Evolutionary conservation across 129 eudicot species (phyloP), one percentile per base, ranked within the genome.

Genomic region (Flaveria brownii): DNA sequence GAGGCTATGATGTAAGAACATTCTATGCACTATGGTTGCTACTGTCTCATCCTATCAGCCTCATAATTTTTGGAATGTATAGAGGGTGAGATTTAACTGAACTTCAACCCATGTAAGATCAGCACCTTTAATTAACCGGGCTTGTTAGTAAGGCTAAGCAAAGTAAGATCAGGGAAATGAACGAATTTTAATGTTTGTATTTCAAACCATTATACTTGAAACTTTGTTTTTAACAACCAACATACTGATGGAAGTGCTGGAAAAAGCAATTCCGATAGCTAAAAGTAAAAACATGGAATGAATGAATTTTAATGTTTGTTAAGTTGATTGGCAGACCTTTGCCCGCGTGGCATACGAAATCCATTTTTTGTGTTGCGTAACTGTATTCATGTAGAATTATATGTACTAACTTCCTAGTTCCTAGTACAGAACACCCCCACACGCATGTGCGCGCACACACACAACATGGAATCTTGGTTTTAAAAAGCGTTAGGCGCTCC

Each of bases 21-120:
- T 51, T 49, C 50, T 36, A 50, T 66, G n/a, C 52, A 46, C 60
- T 74, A 45, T 62, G 71, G 46, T 64, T 62, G 71, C 47, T 61
- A 50, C 18, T 50, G n/a, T 49, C 18, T 49, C 55, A 12, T 49
- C 17, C 17, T 49, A 4, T 14, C 55, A 30, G 18, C 56, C 56
- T 50, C 18, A 15, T 14, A 50, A 50, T 2, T 50, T 50, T 50
- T 50, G 56, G 56, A 50, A 13, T 50, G 18, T 50, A 15, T 5
- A 4, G 56, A 36, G 7, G 41, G 17, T 50, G 56, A 50, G 56
- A 49, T 50, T 14, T 15, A 50, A 50, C 17, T 13, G 56, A 50
- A n/a, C 60, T 54, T 54, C 60, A 5, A 54, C 9, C 10, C 9
- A 54, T 51, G 60, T 11, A 54, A 16, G 22, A 16, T n/a, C 9